Base-by-base conservation (phyloP, 192 early-diverging fungal species). In the Polychytrium aggregatum region DNA sequence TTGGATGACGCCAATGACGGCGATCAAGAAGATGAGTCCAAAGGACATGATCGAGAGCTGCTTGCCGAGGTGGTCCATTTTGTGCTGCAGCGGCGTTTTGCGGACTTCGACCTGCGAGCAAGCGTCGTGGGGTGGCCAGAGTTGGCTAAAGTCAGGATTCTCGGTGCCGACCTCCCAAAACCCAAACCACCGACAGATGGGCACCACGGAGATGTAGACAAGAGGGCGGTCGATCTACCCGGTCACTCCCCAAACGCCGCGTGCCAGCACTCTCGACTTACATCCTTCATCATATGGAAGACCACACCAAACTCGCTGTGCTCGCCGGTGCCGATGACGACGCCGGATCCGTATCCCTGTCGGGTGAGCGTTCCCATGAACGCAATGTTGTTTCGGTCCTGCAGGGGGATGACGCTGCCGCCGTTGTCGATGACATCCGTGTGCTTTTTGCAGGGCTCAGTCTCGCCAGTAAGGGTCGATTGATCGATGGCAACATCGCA, bases 271-370 rank as follows among this genome's bases (percentile, higher is more conserved):
- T n/a, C n/a, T n/a, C n/a, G n/a, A n/a, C n/a, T n/a, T 37, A 84
- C 87, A 46, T 92, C 91, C 62, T 86, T 84, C 82, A 96, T 84
- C 83, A 96, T 84, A 6, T 70, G 72, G 63, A 93, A 90, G 35
- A 98, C 91, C 31, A 76, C 68, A n/a, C 92, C 94, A 71, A 94
- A 90, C 64, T 96, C 94, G 1, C 92, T 98, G 20, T 84, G 63
- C 34, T 83, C 82, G 16, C 86, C 90, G 1, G 76, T 98, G 9
- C 83, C 87, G 57, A 96, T 78, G 1, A 96, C 92, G 44, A 98
- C 78, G 39, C 90, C 94, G 6, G 71, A 62, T 41, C 88, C 92
- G 59, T 86, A 83, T 31, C 88, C 93, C 53, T 85, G 83, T 46
- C 82, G 73, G 22, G 95, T 85, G 29, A 95, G 60, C 14, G 93